These are phyloP conservation scores for Eragrostis tef DNA, from an alignment of 202 grass and related monocot species.

Conservation along the genomic window DNA sequence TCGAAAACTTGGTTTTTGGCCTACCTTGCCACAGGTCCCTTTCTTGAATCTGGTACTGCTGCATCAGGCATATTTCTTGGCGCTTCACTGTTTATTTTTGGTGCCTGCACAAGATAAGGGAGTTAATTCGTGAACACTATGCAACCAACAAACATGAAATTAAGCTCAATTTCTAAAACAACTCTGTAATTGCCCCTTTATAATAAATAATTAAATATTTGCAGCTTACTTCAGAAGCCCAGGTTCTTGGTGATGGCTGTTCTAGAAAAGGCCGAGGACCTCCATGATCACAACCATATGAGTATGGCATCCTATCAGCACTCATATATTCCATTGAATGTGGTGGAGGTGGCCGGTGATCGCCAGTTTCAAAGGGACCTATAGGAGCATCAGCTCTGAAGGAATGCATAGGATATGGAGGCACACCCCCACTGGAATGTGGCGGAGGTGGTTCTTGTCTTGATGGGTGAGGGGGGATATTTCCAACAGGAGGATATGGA, in stretches of 20 bases:
- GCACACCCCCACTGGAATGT: constrained; percentile 52
- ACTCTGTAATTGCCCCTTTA: too few relatives aligned
- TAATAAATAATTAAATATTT: too few relatives aligned
- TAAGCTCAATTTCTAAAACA: background rate
- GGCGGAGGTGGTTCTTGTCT: constrained; percentile 62
- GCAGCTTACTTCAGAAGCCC: constrained; percentile 63
- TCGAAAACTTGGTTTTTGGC: constrained; percentile 20
- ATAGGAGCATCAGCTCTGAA: constrained; percentile 60
- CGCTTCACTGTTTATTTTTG: constrained; percentile 39
- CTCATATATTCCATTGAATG: constrained; percentile 55
- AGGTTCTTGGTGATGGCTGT: constrained; percentile 58
- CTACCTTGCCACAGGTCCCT: constrained; percentile 50
- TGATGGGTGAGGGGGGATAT: constrained; percentile 48
- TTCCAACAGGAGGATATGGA: constrained; percentile 53
- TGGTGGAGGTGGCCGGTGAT: constrained; percentile 50
- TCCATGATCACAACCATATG: constrained; percentile 58
- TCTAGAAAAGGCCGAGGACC: constrained; percentile 56
- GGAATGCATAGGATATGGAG: constrained; percentile 58
- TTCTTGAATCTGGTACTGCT: constrained; percentile 58
- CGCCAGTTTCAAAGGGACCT: constrained; percentile 46
- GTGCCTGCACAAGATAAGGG: constrained; percentile 49
- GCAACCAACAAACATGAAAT: constrained; percentile 29
- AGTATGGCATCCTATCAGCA: constrained; percentile 54
- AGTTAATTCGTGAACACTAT: constrained; percentile 28
- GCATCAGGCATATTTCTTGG: constrained; percentile 50